Evolutionary conservation across 352 stramenopile genomes (phyloP), one percentile per base, ranked within the genome.

Genomic region (Stramenopiles sp.): DNA sequence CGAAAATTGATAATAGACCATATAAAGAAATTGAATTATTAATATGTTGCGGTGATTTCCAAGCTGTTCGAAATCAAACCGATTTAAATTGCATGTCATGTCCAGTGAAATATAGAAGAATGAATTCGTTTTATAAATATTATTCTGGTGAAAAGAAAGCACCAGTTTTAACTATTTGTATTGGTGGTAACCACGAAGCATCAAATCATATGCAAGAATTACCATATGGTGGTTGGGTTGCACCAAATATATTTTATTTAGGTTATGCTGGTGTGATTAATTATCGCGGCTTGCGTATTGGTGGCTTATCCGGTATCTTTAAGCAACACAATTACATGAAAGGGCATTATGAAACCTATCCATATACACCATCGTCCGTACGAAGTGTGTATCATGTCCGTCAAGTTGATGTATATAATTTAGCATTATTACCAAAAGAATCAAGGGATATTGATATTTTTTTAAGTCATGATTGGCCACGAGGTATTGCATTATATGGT

Each of bases 211-310:
- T 99, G 23, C 89, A 97, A 81, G 94, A 98, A 81, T 87, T 99
- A 33, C 90, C 96, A 81, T 98, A 98, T 83, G 96, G 96, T 30
- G 96, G 96, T 7, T 99, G 93, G 92, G 92, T 98, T 20, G 96
- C 96, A 30, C 95, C 95, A 6, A 98, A 98, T 80, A 99, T 99
- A 77, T 99, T 98, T 85, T 99, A 97, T 83, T 79, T 99, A 0
- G 96, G 96, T 0, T 88, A 88, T 7, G 92, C 93, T 1, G 95
- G 94, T 0, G 91, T 97, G 30, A 89, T 99, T 33, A 88, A 87
- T 32, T 88, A 96, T 31, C 89, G 89, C 27, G 93, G 92, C 1
- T 81, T 99, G 73, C 87, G 94, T 30, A 98, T 99, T 81, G 94
- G 85, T n/a, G 95, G 95, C 0, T 82, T 99, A 29, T 97, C 93